These are phyloP conservation scores for Fusarium protoensiforme DNA, from an alignment of 2,329 filamentous ascomycete genomes.

Conservation along the genomic window DNA sequence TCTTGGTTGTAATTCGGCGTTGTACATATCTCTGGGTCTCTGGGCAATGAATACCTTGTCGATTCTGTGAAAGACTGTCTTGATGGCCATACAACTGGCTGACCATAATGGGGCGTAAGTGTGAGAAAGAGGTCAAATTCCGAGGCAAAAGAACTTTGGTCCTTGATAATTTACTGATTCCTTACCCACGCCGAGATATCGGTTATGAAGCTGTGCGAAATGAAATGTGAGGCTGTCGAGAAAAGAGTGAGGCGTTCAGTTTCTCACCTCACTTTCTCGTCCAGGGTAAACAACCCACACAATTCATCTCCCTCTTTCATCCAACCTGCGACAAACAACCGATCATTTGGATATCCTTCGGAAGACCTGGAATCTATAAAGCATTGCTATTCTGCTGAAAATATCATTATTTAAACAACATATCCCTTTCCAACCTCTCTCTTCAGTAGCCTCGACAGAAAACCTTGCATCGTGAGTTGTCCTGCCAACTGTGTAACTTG, in stretches of 20 bases:
- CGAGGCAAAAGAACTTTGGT: too few relatives aligned
- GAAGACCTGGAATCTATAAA: background rate
- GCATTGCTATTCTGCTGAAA: background rate
- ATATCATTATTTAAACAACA: background rate
- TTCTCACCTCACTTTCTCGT: background rate
- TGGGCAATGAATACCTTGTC: conserved; percentile 39
- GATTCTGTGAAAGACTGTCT: conserved; percentile 17
- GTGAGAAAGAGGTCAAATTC: too few relatives aligned
- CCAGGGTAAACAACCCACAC: background rate
- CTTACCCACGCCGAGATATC: too few relatives aligned
- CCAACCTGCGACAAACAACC: background rate
- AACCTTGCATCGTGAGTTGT: background rate
- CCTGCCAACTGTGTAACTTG: conserved; percentile 9
- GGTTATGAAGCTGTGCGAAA: background rate
- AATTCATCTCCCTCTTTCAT: background rate
- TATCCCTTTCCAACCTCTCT: background rate
- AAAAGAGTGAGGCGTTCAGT: background rate
- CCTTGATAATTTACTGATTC: too few relatives aligned
- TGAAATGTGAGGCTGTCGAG: background rate
- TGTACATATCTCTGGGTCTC: conserved; percentile 35
- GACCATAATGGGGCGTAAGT: too few relatives aligned
- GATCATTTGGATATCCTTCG: background rate
- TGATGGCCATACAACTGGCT: too few relatives aligned
- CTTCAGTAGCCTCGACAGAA: background rate
- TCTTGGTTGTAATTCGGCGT: conserved; percentile 38